A percentile compares a stretch with the other conserved stretches of the same genome.
These are phyloP conservation scores for Lizanozyma gosingica DNA, from an alignment of 1,139 yeast species.

Conservation along the genomic window DNA sequence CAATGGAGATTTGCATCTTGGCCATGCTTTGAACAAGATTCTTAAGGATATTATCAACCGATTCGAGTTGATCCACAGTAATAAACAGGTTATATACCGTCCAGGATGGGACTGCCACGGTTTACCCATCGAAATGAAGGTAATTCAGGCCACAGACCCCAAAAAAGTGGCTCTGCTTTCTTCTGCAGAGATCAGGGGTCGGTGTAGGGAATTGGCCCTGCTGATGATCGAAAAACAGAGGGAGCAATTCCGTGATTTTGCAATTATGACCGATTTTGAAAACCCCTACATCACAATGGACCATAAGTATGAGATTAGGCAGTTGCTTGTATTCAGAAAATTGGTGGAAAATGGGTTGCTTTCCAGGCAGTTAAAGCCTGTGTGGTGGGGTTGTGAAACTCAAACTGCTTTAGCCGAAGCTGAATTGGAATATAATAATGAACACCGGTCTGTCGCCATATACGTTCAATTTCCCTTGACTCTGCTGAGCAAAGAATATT, in stretches of 20 bases:
- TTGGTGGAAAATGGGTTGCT: constrained; percentile 63
- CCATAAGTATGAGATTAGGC: constrained; percentile 63
- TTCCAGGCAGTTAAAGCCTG: constrained; percentile 84
- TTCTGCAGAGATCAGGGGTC: constrained; percentile 48
- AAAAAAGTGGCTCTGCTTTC: constrained; percentile 15
- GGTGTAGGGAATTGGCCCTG: constrained; percentile 63
- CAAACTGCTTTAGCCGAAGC: constrained; percentile 95
- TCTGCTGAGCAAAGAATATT: neutral
- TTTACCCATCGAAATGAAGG: constrained; percentile 86
- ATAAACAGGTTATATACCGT: constrained; percentile 55
- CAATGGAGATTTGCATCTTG: constrained; percentile 86
- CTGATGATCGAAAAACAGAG: constrained; percentile 57
- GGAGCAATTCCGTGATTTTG: constrained; percentile 56
- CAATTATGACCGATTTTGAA: constrained; percentile 77
- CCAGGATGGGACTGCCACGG: constrained; percentile 99
- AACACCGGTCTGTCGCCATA: constrained; percentile 64
- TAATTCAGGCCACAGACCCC: constrained; percentile 40
- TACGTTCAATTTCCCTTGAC: constrained; percentile 55
- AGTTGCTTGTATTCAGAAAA: constrained; percentile 58
- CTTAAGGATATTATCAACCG: constrained; percentile 80
- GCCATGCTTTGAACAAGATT: constrained; percentile 88
- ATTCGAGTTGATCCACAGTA: constrained; percentile 48
- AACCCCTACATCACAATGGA: constrained; percentile 66
- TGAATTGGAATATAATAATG: constrained; percentile 76
- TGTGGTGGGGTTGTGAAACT: constrained; percentile 95